phyloP scores from a whole-genome alignment of 345 rosid genomes.

The rapeseed (Brassica napus) region Da-Ae NC_063451.1:28412501-28413000 shows the following conservation, averaged over 20 bases:
- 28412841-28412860: neutral
- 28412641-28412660: no score
- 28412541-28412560: constrained; percentile 78
- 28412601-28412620: no score
- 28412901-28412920: constrained; percentile 69
- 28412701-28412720: constrained; percentile 81
- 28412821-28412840: constrained; percentile 12
- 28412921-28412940: constrained; percentile 79
- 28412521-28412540: constrained; percentile 78
- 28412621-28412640: constrained; percentile 13
- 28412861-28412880: constrained; percentile 77
- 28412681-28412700: constrained; percentile 87
- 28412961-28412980: constrained; percentile 44
- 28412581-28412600: constrained; percentile 66
- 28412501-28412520: constrained; percentile 83
- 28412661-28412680: constrained; percentile 66
- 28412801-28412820: constrained; percentile 47
- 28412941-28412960: constrained; percentile 96
- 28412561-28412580: constrained; percentile 72
- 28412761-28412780: constrained; percentile 79
- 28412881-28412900: constrained; percentile 90
- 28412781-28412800: constrained; percentile 76
- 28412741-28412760: constrained; percentile 70
- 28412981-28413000: constrained; percentile 17
- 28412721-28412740: constrained; percentile 56